phyloP scores from a whole-genome alignment of 2,329 filamentous ascomycete species.

The Monosporascus sp. region DNA sequence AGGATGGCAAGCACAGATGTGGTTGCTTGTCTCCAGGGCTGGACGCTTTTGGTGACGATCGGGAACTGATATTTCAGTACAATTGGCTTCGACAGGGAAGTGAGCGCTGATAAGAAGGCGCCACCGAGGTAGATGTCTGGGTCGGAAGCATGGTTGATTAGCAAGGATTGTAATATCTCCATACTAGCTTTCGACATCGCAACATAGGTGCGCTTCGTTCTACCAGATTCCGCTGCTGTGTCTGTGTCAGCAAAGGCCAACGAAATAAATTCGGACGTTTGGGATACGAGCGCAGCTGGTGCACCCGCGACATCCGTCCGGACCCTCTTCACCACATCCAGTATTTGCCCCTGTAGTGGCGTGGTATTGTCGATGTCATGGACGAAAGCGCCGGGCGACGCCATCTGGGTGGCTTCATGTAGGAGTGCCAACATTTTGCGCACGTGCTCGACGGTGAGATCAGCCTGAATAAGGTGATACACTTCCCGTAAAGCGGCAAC shows the following conservation, averaged over 20 bases:
- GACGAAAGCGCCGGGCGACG: slow-evolving; percentile 62
- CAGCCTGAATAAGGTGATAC: slow-evolving; percentile 65
- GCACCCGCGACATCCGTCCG: slow-evolving; percentile 60
- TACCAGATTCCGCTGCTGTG: slow-evolving; percentile 29
- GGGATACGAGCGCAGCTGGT: slow-evolving; percentile 61
- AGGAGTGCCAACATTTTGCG: slow-evolving; percentile 67
- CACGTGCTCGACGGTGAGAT: slow-evolving; percentile 58
- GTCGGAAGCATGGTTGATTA: slow-evolving; percentile 55
- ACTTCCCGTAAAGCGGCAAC: slow-evolving; percentile 70
- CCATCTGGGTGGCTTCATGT: slow-evolving; percentile 64
- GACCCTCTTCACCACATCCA: slow-evolving; percentile 63
- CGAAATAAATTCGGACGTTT: slow-evolving; percentile 65
- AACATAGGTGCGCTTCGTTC: slow-evolving; percentile 69
- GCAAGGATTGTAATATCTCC: slow-evolving; percentile 57
- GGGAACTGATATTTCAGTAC: slow-evolving; percentile 75
- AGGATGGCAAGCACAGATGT: slow-evolving; percentile 64
- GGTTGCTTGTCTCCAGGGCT: slow-evolving; percentile 78
- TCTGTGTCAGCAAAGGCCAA: slow-evolving; percentile 54
- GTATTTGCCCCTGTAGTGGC: slow-evolving; percentile 62
- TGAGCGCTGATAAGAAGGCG: slow-evolving; percentile 60
- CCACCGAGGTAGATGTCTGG: slow-evolving; percentile 65
- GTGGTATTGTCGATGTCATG: slow-evolving; percentile 70
- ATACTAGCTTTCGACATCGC: slow-evolving; percentile 84
- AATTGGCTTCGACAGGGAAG: slow-evolving; percentile 65
- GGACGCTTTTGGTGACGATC: slow-evolving; percentile 62